Evolutionary conservation across 257 asterid genomes (phyloP).

Genomic region (Nicotiana tabacum): DNA sequence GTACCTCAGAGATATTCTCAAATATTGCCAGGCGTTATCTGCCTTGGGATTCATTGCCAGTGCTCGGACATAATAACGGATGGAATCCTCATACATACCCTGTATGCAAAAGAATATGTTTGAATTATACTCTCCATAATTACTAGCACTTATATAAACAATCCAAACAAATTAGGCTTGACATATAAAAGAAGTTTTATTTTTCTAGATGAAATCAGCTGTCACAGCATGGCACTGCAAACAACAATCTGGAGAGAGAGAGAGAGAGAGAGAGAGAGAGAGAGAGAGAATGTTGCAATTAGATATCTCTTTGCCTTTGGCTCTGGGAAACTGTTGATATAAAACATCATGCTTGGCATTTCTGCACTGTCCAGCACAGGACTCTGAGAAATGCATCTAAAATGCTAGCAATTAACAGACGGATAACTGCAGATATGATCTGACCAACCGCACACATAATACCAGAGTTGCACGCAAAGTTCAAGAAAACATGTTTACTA

Average conservation of each 20-base stretch:
- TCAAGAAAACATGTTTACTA: not conserved
- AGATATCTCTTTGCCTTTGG: not conserved
- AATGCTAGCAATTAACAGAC: not conserved
- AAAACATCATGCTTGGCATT: not conserved
- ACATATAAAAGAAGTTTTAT: not conserved
- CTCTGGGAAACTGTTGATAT: not conserved
- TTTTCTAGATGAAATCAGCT: not conserved
- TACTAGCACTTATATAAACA: not conserved
- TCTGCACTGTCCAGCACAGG: too few species aligned
- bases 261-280: too few species aligned
- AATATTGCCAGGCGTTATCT: conserved; percentile 95
- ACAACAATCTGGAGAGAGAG: not conserved
- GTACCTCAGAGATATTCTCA: conserved; percentile 92
- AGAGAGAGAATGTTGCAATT: not conserved
- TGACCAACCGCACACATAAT: not conserved
- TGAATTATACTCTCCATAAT: not conserved
- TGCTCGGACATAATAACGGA: conserved; percentile 93
- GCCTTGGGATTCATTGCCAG: conserved; percentile 97
- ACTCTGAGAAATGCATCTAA: not conserved
- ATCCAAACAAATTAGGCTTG: not conserved
- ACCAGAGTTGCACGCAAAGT: not conserved
- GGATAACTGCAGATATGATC: not conserved
- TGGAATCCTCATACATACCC: conserved; percentile 97
- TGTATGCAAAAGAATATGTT: conserved; percentile 18
- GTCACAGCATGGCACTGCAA: not conserved